Evolutionary conservation across 306 rosid species (phyloP).

Genomic region (Mimosa pudica): DNA sequence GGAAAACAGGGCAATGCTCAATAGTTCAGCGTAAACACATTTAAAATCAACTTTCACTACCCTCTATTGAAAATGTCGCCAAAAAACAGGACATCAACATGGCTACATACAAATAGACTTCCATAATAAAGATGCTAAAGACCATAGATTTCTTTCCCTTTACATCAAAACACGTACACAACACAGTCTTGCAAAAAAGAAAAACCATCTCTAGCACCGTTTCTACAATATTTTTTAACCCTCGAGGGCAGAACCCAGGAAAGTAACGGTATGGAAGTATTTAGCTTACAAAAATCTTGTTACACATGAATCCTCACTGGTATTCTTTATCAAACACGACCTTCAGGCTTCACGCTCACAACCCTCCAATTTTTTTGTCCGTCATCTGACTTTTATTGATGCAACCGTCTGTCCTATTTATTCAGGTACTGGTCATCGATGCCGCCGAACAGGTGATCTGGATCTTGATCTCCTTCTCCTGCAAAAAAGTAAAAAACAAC

Average conservation of each 20-base stretch:
- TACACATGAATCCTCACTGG: constrained; percentile 25
- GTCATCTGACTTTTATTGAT: constrained; percentile 11
- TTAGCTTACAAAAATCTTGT: constrained; percentile 39
- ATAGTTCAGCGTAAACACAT: neutral
- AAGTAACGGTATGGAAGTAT: constrained; percentile 27
- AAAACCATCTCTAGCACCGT: constrained; percentile 30
- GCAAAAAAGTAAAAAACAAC: constrained; percentile 41
- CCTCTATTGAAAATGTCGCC: constrained; percentile 25
- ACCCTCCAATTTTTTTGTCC: constrained; percentile 17
- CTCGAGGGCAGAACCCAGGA: constrained; percentile 26
- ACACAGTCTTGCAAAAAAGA: neutral
- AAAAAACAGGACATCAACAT: constrained; percentile 6
- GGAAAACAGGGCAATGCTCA: neutral
- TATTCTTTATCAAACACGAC: constrained; percentile 7
- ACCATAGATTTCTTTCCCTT: neutral
- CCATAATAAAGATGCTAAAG: neutral
- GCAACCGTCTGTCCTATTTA: constrained; percentile 9
- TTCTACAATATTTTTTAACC: constrained; percentile 14
- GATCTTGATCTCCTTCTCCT: constrained; percentile 93
- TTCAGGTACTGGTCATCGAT: constrained; percentile 51
- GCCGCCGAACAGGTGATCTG: constrained; percentile 76
- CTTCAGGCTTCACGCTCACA: constrained; percentile 24
- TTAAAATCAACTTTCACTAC: constrained; percentile 17
- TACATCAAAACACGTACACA: constrained; percentile 41
- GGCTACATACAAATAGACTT: constrained; percentile 18